Evolutionary conservation across 1,139 yeast genomes (phyloP).

Genomic region (Pichia sp.): DNA sequence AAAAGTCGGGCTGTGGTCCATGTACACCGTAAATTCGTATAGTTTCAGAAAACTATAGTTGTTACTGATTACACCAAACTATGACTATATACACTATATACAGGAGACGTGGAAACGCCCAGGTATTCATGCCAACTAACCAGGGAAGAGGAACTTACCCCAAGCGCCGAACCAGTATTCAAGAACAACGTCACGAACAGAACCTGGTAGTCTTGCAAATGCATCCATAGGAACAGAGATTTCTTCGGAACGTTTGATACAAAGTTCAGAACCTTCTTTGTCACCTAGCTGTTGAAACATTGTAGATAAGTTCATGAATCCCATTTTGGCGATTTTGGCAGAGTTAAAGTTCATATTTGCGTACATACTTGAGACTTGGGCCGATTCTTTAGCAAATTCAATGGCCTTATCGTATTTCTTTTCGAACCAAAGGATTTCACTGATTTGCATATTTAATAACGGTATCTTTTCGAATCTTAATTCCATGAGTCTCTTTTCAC

Average conservation of each 20-base stretch:
- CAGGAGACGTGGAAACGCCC: too few relatives aligned
- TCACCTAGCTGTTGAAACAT: conserved; percentile 41
- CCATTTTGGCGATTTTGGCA: conserved; percentile 40
- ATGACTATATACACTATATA: conserved; percentile 4
- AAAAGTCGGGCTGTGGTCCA: too few relatives aligned
- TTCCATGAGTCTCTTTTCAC: conserved; percentile 24
- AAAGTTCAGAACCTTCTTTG: conserved; percentile 31
- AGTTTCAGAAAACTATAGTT: too few relatives aligned
- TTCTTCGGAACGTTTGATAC: conserved; percentile 26
- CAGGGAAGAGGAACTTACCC: conserved; percentile 34
- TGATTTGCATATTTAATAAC: conserved; percentile 53
- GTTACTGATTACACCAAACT: too few relatives aligned
- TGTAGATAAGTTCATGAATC: conserved; percentile 36
- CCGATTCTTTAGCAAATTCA: conserved; percentile 61
- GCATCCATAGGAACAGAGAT: conserved; percentile 33
- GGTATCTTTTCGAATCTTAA: conserved; percentile 35
- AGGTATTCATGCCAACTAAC: conserved; percentile 13
- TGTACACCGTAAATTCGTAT: too few relatives aligned
- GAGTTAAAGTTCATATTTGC: conserved; percentile 37
- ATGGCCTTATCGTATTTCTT: conserved; percentile 54
- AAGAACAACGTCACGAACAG: conserved; percentile 32
- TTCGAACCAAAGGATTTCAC: conserved; percentile 65
- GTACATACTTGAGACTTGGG: conserved; percentile 33
- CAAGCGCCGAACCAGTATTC: conserved; percentile 33
- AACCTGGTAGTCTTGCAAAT: conserved; percentile 21